These are phyloP conservation scores for Fusarium fujikuroi DNA, from an alignment of 2,329 filamentous ascomycete genomes.

Conservation along the genomic window DNA sequence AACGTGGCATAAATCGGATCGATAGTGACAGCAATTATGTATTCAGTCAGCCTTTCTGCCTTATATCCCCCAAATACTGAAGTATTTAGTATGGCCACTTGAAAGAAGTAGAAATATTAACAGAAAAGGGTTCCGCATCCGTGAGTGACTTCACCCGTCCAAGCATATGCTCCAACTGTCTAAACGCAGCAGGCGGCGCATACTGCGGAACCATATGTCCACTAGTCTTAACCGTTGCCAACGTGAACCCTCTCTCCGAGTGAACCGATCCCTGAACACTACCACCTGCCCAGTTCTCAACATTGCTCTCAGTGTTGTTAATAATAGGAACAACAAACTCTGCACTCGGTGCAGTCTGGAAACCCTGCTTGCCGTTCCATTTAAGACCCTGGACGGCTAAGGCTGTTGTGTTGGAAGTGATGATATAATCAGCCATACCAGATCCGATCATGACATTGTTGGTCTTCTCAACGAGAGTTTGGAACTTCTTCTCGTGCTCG, in stretches of 20 bases:
- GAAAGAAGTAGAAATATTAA: conserved; percentile 19
- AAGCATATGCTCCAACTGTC: conserved; percentile 18
- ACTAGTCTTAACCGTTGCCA: conserved; percentile 18
- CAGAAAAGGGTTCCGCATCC: not conserved
- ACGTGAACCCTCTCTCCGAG: conserved; percentile 3
- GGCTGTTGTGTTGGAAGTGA: conserved; percentile 14
- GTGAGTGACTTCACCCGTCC: conserved; percentile 14
- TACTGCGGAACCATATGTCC: conserved; percentile 26
- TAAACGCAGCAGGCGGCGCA: conserved; percentile 13
- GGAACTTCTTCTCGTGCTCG: conserved; percentile 15
- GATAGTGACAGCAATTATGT: not conserved
- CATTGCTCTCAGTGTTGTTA: conserved; percentile 4
- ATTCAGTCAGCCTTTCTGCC: not conserved
- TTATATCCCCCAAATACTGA: no score
- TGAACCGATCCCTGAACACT: conserved; percentile 13
- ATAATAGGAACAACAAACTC: conserved; percentile 18
- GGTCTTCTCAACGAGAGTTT: conserved; percentile 6
- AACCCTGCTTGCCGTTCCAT: conserved; percentile 20
- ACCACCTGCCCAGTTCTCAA: conserved; percentile 19
- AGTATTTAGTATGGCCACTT: conserved; percentile 14
- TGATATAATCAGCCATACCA: conserved; percentile 16
- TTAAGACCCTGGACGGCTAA: not conserved
- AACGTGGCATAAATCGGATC: rapidly evolving
- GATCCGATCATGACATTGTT: conserved; percentile 23
- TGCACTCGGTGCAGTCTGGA: not conserved